These are phyloP conservation scores for Eucalyptus lansdowneana DNA, from an alignment of 345 rosid species.

Conservation along the genomic window DNA sequence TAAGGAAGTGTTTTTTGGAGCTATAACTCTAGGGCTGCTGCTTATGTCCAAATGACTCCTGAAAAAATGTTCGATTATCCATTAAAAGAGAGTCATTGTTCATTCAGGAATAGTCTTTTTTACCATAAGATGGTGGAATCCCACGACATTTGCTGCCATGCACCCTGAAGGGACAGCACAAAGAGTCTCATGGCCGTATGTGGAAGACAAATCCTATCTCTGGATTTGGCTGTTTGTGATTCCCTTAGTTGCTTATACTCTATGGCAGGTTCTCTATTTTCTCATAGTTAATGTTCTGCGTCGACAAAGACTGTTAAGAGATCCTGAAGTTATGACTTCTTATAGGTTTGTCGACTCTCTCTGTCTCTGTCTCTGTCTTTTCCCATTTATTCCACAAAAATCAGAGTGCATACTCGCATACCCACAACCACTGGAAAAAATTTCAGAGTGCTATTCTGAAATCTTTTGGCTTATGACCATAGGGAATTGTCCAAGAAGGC, in stretches of 20 bases:
- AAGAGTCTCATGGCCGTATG: conserved; percentile 81
- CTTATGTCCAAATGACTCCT: not conserved
- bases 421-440: not conserved
- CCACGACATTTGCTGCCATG: conserved; percentile 82
- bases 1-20: not conserved
- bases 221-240: conserved; percentile 80
- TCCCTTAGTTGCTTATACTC: conserved; percentile 74
- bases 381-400: not conserved
- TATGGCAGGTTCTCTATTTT: conserved; percentile 90
- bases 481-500: conserved; percentile 93
- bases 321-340: conserved; percentile 99
- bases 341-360: conserved; percentile 40
- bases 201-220: conserved; percentile 64
- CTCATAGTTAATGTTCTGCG: conserved; percentile 89
- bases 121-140: conserved; percentile 99
- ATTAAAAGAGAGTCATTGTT: not conserved
- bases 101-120: conserved; percentile 77
- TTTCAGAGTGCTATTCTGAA: not conserved
- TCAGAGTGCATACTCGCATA: not conserved
- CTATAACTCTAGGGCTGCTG: not conserved
- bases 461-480: not conserved
- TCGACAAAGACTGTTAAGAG: conserved; percentile 78
- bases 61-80: not conserved
- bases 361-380: not conserved
- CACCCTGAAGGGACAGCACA: conserved; percentile 62